Evolutionary conservation across 306 rosid species (phyloP), one percentile per base, ranked within the genome.

Genomic region (Alnus rubra): DNA sequence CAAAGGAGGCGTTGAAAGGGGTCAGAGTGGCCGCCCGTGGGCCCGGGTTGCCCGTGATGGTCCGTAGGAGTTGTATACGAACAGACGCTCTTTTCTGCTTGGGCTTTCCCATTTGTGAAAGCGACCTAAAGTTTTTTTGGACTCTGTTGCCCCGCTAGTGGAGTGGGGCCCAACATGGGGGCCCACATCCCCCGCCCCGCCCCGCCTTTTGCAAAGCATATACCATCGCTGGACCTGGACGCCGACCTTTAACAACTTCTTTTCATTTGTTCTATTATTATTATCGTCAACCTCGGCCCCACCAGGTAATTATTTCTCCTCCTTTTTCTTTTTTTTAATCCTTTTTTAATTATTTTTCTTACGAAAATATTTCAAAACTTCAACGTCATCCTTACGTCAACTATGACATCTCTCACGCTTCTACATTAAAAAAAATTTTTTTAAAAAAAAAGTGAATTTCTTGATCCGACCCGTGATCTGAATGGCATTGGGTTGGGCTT

Each of bases 151-250:
- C 59, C 65, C 37, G 64, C 62, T 58, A 80, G 83, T 76, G 88
- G 16, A 19, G 80, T 88, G 93, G 86, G 94, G 86, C 87, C 92
- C 92, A 81, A 42, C 45, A 42, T 42, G 7, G 93, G 86, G 94
- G 86, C 87, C 92, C 92, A 81, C 74, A 47, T 67, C 78, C 15
- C 78, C 82, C 47, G 67, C 78, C 67, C 16, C 79, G 82, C 51
- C 71, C 77, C 88, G 74, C 78, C 84, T 69, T 75, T 10, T 80
- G 74, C 76, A 82, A 89, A 82, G 87, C 86, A 51, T 74, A 86
- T 79, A 76, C 54, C n/a, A 58, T 47, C 78, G 31, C 59, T 69
- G 52, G 83, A 75, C 81, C 59, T 60, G 52, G 83, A 75, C 81
- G 77, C 86, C 80, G 76, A 88, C 91, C 84, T 74, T 58, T 74